Evolutionary conservation across 108 stramenopile genomes (phyloP).

Genomic region (Discostella pseudostelligera): DNA sequence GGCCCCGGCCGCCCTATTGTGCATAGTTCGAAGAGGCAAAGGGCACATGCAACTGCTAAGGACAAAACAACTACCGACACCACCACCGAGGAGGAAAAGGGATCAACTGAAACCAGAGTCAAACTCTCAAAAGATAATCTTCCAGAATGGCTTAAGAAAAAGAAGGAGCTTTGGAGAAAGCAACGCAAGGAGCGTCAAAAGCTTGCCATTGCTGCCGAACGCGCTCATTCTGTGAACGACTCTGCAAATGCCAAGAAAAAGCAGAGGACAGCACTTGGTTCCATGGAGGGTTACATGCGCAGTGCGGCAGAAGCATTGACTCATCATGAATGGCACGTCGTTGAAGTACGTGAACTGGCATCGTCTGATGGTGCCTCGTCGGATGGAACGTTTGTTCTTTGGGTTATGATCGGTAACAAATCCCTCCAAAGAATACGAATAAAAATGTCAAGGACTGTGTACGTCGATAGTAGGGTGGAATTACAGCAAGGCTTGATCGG

Average conservation of each 20-base stretch:
- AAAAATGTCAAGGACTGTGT: conserved; percentile 81
- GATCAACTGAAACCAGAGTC: conserved; percentile 31
- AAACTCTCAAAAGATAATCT: conserved; percentile 63
- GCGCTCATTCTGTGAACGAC: conserved; percentile 8
- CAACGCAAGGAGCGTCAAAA: conserved; percentile 53
- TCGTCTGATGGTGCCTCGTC: conserved; percentile 61
- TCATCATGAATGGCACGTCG: conserved; percentile 86
- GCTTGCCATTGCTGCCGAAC: conserved; percentile 11
- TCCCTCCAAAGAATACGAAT: conserved; percentile 80
- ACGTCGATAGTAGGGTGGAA: conserved; percentile 62
- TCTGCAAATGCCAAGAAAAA: conserved; percentile 36
- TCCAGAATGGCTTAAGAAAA: conserved; percentile 84
- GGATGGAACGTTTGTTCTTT: conserved; percentile 86
- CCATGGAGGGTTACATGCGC: conserved; percentile 80
- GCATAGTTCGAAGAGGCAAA: conserved; percentile 44
- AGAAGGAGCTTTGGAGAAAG: conserved; percentile 85
- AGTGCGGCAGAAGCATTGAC: conserved; percentile 66
- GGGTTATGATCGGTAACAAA: conserved; percentile 86
- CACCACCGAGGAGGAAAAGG: conserved; percentile 10
- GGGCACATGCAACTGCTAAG: neutral
- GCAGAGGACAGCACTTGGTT: conserved; percentile 47
- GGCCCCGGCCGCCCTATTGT: conserved; percentile 72
- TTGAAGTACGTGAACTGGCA: conserved; percentile 89
- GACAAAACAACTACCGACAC: neutral
- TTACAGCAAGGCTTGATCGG: conserved; percentile 40